Base-by-base conservation (phyloP, 2,329 filamentous ascomycete species). In the Mycosphaerelloides madeirae region DNA sequence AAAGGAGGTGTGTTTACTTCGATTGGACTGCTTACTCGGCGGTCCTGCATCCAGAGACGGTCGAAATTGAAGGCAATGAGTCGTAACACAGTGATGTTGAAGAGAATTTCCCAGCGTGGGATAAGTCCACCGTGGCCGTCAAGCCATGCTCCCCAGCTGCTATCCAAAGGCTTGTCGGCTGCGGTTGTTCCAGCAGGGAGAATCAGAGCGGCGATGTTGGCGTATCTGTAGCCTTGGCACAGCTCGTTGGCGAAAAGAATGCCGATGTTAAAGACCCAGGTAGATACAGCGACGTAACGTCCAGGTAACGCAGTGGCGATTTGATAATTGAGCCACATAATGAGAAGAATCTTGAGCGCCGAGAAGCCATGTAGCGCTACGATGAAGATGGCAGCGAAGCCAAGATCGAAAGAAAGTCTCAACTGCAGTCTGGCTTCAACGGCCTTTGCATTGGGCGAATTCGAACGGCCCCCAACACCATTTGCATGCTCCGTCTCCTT, bases 61-160 rank as follows among this genome's bases (percentile, higher is more conserved):
- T 98, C 93, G 62, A 98, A 68, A 65, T 97, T 97, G 76, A 95
- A 98, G 65, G 91, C 96, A 58, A 98, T 89, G 37, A 97, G 74
- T 4, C 93, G 83, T 44, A 98, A 72, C 19, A 97, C 84, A 3
- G 91, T 96, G 50, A 98, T 81, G 61, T 98, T 98, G 76, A 98
- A 98, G 4, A 96, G 76, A n/a, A 98, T 83, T 65, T 97, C 88
- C 93, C 93, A 98, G 47, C 91, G 79, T 0, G 84, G 75, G 63
- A 95, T 82, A n/a, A 98, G 71, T 1, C 93, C 93, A 6, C 87
- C 82, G 53, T 84, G 84, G 41, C 76, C 74, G 67, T 98, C 93
- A 13, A 97, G 71, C 72, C 79, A 85, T 33, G 73, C 71, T 6
- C 82, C 89, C 73, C 84, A 84, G 15, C 74, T 71, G 11, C 43